Evolutionary conservation across 805 yeast genomes (phyloP), one percentile per base, ranked within the genome.

Genomic region (Schizosaccharomyces osmophilus): DNA sequence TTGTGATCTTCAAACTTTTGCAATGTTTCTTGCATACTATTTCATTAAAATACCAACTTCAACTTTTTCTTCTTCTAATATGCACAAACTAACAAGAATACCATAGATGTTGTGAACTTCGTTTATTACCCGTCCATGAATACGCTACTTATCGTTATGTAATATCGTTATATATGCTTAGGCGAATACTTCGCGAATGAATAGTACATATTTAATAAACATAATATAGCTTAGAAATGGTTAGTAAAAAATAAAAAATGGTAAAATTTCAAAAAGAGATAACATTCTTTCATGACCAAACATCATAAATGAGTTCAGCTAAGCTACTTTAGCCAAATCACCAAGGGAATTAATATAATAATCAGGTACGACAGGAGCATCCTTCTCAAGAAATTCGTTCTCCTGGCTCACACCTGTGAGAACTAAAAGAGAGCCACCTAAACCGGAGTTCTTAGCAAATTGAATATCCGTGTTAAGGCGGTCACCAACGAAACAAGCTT

Each of bases 401-500:
- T 84, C 89, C 1, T 82, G 81, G 69, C 89, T 96, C 64, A 93
- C 88, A 55, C 98, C 98, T 1, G 94, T 85, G 62, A 93, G 77
- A 2, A 93, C 98, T 66, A 93, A 75, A 62, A 93, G 72, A 1
- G 97, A 89, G 17, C 61, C 61, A 62, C 83, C 88, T 55, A 93
- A 76, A 1, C 93, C 93, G 61, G 95, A 95, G 63, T 82, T 83
- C 62, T 80, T 76, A 55, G 97, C 98, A 71, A 93, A 93, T 68
- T 79, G 79, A 82, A 93, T 90, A 68, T 93, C 98, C 0, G 98
- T 93, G 71, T 93, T 90, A 63, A 93, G 75, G 65, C 98, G 78
- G 70, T 93, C 98, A 24, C 98, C 98, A 63, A 93, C 80, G 97
- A 93, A 93, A 65, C 90, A 78, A 13, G 95, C 83, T 63, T 80